Conservation (phyloP, 148 eudicot species). For the Nyssa sinensis region DNA sequence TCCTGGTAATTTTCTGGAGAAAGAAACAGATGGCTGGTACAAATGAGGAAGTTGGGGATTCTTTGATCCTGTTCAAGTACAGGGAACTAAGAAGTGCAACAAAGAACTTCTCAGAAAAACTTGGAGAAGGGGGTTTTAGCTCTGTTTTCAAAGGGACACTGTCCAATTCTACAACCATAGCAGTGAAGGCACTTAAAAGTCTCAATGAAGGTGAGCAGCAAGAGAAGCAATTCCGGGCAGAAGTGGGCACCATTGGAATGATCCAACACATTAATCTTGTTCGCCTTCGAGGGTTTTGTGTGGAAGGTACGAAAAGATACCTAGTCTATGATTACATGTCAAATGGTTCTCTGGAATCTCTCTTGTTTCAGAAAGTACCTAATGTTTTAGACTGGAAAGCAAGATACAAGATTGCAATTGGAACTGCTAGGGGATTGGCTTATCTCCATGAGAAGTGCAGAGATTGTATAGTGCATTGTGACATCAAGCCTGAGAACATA, state of each 20-base stretch:
- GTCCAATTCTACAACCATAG: not conserved
- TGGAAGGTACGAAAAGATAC: no score
- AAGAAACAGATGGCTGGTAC: not conserved
- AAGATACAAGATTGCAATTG: no score
- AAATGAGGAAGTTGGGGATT: conserved; percentile 21
- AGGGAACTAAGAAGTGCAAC: not conserved
- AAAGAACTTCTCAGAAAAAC: not conserved
- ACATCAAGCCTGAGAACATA: no score
- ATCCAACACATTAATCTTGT: no score
- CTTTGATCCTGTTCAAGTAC: not conserved
- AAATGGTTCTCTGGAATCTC: no score
- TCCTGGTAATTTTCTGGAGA: not conserved
- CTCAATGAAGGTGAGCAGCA: not conserved
- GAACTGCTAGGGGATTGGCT: no score
- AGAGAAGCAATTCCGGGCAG: not conserved
- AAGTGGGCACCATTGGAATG: no score
- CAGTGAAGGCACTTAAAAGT: not conserved
- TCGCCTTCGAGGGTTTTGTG: no score
- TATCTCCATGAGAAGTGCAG: no score
- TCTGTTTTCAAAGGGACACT: not conserved
- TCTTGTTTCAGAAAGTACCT: not conserved
- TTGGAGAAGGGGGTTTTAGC: not conserved
- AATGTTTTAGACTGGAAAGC: not conserved
- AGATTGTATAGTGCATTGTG: no score
- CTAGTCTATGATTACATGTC: no score